Evolutionary conservation across 306 rosid species (phyloP).

Genomic region (Spatholobus suberectus): DNA sequence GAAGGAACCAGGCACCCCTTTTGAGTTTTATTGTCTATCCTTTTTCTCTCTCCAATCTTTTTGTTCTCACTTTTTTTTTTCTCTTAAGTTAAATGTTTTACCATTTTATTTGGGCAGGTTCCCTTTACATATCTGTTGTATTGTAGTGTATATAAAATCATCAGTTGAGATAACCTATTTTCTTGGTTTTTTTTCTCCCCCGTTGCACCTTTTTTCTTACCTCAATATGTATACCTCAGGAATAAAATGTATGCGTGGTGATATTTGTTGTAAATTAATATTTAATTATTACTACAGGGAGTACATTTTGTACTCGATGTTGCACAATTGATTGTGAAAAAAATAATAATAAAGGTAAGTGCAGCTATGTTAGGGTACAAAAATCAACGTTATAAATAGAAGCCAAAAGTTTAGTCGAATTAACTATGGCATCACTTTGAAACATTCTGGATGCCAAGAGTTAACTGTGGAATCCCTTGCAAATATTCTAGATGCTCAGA

Average conservation of each 20-base stretch:
- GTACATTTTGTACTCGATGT: not conserved
- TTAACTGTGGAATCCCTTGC: too few species aligned
- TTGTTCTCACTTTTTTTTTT: conserved; percentile 4
- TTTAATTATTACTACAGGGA: conserved; percentile 25
- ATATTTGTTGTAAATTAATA: conserved; percentile 39
- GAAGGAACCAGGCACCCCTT: conserved; percentile 47
- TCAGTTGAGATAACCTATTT: conserved; percentile 50
- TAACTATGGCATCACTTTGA: not conserved
- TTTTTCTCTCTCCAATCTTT: conserved; percentile 11
- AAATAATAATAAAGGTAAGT: not conserved
- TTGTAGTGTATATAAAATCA: conserved; percentile 84
- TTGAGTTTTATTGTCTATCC: conserved; percentile 35
- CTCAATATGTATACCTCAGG: conserved; percentile 22
- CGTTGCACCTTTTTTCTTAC: not conserved
- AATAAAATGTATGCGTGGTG: conserved; percentile 8
- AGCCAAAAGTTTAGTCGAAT: not conserved
- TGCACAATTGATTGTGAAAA: not conserved
- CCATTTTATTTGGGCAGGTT: conserved; percentile 65
- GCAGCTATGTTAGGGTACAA: not conserved
- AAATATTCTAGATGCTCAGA: not conserved
- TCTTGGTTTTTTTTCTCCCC: conserved; percentile 8
- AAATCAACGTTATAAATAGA: not conserved
- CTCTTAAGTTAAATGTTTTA: conserved; percentile 41
- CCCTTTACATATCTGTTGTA: conserved; percentile 68
- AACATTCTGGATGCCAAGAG: not conserved